These are phyloP conservation scores for Fusarium anguioides DNA, from an alignment of 2,329 filamentous ascomycete species.

Conservation along the genomic window DNA sequence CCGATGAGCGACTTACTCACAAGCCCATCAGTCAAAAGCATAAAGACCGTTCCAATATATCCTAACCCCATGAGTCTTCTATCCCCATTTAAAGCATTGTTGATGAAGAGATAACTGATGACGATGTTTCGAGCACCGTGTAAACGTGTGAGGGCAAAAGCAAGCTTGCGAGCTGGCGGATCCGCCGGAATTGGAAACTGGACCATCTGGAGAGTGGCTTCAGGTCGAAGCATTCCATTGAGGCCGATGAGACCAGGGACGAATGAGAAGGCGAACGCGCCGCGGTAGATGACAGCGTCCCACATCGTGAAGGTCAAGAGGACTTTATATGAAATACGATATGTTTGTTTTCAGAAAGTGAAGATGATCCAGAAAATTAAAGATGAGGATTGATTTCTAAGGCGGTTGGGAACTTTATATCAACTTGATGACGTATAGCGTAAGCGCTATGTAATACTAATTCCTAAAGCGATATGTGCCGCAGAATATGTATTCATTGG, in stretches of 20 bases:
- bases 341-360: neutral
- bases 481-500: no score
- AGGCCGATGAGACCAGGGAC: slow-evolving; percentile 32
- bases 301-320: neutral
- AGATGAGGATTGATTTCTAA: neutral
- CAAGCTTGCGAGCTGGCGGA: slow-evolving; percentile 12
- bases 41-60: neutral
- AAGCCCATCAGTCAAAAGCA: slow-evolving; percentile 27
- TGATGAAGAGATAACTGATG: slow-evolving; percentile 24
- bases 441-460: neutral
- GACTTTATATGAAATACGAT: neutral
- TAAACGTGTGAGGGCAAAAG: slow-evolving; percentile 17
- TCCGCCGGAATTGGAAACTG: slow-evolving; percentile 30
- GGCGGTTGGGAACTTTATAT: no score
- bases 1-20: slow-evolving; percentile 23
- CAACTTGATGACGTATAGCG: neutral
- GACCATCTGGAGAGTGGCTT: slow-evolving; percentile 6
- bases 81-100: slow-evolving; percentile 23
- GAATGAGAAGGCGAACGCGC: slow-evolving; percentile 14
- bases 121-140: slow-evolving; percentile 32
- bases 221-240: slow-evolving; percentile 20
- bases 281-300: slow-evolving; percentile 22
- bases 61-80: slow-evolving; percentile 9
- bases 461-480: no score
- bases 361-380: neutral